phyloP scores from a whole-genome alignment of 192 early-diverging fungal genomes.

The Entomortierella lignicola region DNA sequence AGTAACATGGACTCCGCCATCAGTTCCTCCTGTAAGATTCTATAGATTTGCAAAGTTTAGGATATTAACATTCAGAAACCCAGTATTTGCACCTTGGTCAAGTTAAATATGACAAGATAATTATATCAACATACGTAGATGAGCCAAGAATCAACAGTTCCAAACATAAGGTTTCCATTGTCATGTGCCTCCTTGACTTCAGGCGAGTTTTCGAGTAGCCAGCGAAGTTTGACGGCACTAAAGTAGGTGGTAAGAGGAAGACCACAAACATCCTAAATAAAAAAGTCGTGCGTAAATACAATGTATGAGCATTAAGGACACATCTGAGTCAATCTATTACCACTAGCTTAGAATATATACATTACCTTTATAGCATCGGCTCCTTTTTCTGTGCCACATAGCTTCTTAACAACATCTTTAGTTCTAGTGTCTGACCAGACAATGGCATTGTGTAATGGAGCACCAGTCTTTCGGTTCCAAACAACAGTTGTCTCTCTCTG shows the following conservation, averaged over 20 bases:
- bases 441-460: constrained; percentile 86
- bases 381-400: constrained; percentile 58
- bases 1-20: constrained; percentile 81
- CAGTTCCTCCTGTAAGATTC: constrained; percentile 86
- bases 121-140: constrained; percentile 73
- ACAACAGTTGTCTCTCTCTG: constrained; percentile 93
- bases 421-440: constrained; percentile 95
- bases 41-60: constrained; percentile 18
- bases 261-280: constrained; percentile 71
- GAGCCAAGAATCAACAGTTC: constrained; percentile 95
- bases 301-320: too few relatives aligned
- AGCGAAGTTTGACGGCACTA: constrained; percentile 89
- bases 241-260: constrained; percentile 94
- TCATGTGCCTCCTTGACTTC: constrained; percentile 80
- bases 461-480: constrained; percentile 88
- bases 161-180: constrained; percentile 79
- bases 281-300: too few relatives aligned
- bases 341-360: too few relatives aligned
- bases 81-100: not conserved
- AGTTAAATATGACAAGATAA: not conserved
- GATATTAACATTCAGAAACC: not conserved
- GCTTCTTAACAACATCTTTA: constrained; percentile 71
- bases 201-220: constrained; percentile 88
- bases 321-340: too few relatives aligned
- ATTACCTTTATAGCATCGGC: constrained; percentile 50